Evolutionary conservation across 116 monocot species (phyloP).

Genomic region (Cymodocea nodosa): DNA sequence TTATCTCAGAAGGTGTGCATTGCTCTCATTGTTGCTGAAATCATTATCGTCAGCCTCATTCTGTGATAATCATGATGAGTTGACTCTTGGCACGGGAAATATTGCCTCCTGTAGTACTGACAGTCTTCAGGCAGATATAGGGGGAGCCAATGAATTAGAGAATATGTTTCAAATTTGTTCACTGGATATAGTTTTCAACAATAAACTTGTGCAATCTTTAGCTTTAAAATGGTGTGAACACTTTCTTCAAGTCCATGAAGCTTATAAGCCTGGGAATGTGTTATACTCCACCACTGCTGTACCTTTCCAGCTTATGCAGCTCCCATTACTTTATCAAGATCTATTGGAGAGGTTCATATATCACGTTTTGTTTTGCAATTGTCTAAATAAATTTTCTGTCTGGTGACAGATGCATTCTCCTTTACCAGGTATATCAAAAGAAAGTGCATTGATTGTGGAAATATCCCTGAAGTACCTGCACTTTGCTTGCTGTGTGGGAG

Average conservation of each 20-base stretch:
- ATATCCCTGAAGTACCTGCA: conserved; percentile 60
- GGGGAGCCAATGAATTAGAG: conserved; percentile 53
- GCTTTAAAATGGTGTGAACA: conserved; percentile 74
- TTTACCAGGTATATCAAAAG: conserved; percentile 65
- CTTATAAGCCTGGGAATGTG: conserved; percentile 17
- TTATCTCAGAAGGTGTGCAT: conserved; percentile 72
- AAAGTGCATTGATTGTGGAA: conserved; percentile 52
- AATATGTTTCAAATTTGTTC: conserved; percentile 58
- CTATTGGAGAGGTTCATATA: conserved; percentile 64
- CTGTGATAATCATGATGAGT: conserved; percentile 25
- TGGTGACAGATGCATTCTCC: neutral
- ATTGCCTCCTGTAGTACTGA: conserved; percentile 1
- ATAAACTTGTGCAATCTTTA: conserved; percentile 43
- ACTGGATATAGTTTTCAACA: conserved; percentile 47
- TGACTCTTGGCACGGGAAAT: conserved; percentile 13
- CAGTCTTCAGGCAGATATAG: conserved; percentile 30
- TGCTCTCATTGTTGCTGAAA: conserved; percentile 67
- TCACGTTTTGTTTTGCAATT: neutral
- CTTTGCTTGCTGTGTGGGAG: conserved; percentile 89
- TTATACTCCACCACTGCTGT: conserved; percentile 62
- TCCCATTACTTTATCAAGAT: conserved; percentile 79
- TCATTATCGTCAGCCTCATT: conserved; percentile 22
- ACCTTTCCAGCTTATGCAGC: conserved; percentile 71
- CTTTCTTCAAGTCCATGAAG: conserved; percentile 32
- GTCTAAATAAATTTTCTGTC: neutral